Conservation (phyloP, 768 basidiomycete genomes). For the Gloeophyllum trabeum region DNA sequence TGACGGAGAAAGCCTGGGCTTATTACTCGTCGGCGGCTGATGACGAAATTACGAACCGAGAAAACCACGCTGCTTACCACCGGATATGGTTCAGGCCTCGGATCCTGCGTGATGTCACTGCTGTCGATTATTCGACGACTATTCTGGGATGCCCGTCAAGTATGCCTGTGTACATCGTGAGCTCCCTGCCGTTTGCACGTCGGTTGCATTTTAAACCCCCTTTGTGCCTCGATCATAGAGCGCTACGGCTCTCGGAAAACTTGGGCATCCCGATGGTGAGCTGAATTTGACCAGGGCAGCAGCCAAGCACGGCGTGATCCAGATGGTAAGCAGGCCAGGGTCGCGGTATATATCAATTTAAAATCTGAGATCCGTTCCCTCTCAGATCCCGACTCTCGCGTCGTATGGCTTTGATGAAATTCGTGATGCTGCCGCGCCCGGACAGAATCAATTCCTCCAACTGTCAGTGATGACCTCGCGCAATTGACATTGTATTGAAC, state of each 20-base stretch:
- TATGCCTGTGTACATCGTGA: constrained; percentile 56
- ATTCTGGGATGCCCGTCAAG: constrained; percentile 67
- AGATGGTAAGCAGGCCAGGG: constrained; percentile 38
- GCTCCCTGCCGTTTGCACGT: no score
- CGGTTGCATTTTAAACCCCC: no score
- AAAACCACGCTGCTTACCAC: constrained; percentile 89
- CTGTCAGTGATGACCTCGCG: constrained; percentile 31
- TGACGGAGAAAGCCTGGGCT: constrained; percentile 88
- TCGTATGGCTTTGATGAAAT: constrained; percentile 96
- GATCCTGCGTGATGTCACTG: constrained; percentile 65
- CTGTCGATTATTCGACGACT: constrained; percentile 76
- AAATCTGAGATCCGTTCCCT: not conserved
- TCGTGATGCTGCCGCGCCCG: constrained; percentile 71
- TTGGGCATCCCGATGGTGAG: constrained; percentile 95
- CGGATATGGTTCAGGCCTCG: constrained; percentile 37
- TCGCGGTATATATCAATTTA: not conserved
- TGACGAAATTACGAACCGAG: constrained; percentile 84
- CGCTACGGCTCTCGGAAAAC: constrained; percentile 87
- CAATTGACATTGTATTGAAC: not conserved
- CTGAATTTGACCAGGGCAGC: constrained; percentile 84
- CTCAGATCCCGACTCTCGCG: constrained; percentile 90
- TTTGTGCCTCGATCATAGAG: constrained; percentile 24
- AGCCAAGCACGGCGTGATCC: constrained; percentile 64
- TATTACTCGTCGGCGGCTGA: constrained; percentile 96
- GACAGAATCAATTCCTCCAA: constrained; percentile 81